Evolutionary conservation across 768 basidiomycete species (phyloP).

Genomic region (Podaxis mareebaensis): DNA sequence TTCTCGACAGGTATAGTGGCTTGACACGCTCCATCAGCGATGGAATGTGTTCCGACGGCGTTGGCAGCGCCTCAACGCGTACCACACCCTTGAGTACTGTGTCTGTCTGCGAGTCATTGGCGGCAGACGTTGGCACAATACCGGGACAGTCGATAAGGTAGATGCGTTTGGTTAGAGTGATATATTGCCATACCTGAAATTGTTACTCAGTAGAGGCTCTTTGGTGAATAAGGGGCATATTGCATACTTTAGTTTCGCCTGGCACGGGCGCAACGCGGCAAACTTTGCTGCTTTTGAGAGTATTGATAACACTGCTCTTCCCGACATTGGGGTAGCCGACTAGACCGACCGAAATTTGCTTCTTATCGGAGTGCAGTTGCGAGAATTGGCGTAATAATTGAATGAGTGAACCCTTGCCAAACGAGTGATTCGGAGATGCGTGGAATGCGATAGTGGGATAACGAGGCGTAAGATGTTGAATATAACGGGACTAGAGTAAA

Average conservation of each 20-base stretch:
- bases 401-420: constrained; percentile 98
- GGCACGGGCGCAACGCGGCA: constrained; percentile 96
- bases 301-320: constrained; percentile 97
- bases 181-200: constrained; percentile 94
- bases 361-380: constrained; percentile 96
- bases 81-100: constrained; percentile 97
- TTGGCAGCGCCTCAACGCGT: constrained; percentile 90
- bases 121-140: constrained; percentile 86
- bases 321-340: constrained; percentile 99
- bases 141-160: constrained; percentile 99
- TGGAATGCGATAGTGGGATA: constrained; percentile 99
- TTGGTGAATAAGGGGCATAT: background rate
- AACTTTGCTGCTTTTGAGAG: constrained; percentile 96
- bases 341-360: constrained; percentile 98
- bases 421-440: constrained; percentile 98
- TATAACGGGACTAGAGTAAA: constrained; percentile 78
- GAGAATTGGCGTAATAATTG: constrained; percentile 96
- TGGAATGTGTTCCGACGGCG: constrained; percentile 91
- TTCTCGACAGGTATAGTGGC: constrained; percentile 86
- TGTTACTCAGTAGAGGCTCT: constrained; percentile 19
- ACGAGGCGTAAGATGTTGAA: constrained; percentile 90
- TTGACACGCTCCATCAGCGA: constrained; percentile 89
- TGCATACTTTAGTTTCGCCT: constrained; percentile 87
- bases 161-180: constrained; percentile 92
- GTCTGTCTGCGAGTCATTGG: constrained; percentile 84